Evolutionary conservation across 805 yeast genomes (phyloP), one percentile per base, ranked within the genome.

Genomic region (Monosporozyma solicola): DNA sequence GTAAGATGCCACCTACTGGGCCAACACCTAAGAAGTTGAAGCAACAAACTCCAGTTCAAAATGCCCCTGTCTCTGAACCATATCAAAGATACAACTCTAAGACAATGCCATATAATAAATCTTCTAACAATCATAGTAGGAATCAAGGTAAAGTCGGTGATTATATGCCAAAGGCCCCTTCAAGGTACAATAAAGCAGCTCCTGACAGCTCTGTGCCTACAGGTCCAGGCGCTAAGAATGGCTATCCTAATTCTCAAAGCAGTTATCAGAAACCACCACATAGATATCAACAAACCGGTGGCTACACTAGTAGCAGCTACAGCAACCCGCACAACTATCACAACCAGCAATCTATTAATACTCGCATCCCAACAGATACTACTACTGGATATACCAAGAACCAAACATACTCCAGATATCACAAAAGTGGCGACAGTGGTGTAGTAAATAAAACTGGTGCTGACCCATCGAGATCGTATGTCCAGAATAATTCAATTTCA

Each of bases 1-100:
- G 9, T 1, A 51, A 41, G 27, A 11, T 44, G 20, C 50, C 45
- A 16, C 56, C 55, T 2, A 11, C 53, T 9, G 55, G 51, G 3
- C 53, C 55, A 15, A 41, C 54, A 6, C n/a, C 32, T 8, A 46
- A 45, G 31, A 46, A 52, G 5, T 16, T 35, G 8, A 35, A 16
- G 32, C 31, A 24, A 15, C 31, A 31, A 24, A 16, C 15, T 6
- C 20, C 20, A 22, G 41, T 16, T 7, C 31, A 31, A 27, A 6
- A 13, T 7, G 46, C 22, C 20, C 44, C 41, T 35, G 22, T 20
- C 8, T 20, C 39, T 47, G 41, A 47, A 31, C n/a, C 49, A 5
- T 31, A 45, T 16, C 32, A 45, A n/a, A 45, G 32, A 15, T 11
- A 45, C 32, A 45, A n/a, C 25, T 20, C 25, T 8, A 39, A 16